Conservation (phyloP, 1,139 yeast species). For the Candida buenavistaensis region DNA sequence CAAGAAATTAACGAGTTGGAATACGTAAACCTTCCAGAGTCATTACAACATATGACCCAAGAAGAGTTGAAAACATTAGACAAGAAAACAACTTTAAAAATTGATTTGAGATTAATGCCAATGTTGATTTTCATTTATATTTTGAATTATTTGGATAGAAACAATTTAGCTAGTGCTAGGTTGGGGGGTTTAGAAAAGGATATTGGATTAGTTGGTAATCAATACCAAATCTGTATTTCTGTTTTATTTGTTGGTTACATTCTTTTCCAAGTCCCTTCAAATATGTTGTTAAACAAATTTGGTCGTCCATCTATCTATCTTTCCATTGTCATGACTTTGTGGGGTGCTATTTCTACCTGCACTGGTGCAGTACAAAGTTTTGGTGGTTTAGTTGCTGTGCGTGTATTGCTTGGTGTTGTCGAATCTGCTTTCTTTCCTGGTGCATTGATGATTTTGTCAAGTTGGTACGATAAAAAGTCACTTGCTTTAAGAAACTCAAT, state of each 20-base stretch:
- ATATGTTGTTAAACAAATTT: conserved; percentile 47
- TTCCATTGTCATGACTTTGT: conserved; percentile 48
- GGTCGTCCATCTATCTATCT: conserved; percentile 54
- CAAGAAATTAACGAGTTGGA: conserved; percentile 8
- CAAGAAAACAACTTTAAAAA: conserved; percentile 41
- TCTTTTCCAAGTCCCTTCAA: conserved; percentile 58
- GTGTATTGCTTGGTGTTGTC: conserved; percentile 45
- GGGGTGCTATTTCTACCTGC: conserved; percentile 55
- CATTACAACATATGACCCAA: conserved; percentile 30
- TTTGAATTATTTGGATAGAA: conserved; percentile 57
- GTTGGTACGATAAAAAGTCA: conserved; percentile 50
- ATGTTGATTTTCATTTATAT: conserved; percentile 54
- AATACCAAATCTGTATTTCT: conserved; percentile 57
- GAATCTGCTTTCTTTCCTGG: conserved; percentile 64
- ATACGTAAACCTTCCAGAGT: conserved; percentile 28
- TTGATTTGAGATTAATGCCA: conserved; percentile 57
- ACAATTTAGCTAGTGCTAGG: conserved; percentile 62
- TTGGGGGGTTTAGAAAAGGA: conserved; percentile 58
- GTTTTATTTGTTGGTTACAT: conserved; percentile 64
- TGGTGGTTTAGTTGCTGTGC: conserved; percentile 35
- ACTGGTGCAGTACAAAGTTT: conserved; percentile 29
- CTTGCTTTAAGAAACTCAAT: conserved; percentile 56
- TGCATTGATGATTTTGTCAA: conserved; percentile 46
- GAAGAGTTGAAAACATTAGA: conserved; percentile 42
- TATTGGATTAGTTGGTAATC: conserved; percentile 44